Percentiles rank a stretch among this genome's conserved stretches.
Conservation (phyloP, 768 basidiomycete genomes). For the Hydnomerulius pinastri region DNA sequence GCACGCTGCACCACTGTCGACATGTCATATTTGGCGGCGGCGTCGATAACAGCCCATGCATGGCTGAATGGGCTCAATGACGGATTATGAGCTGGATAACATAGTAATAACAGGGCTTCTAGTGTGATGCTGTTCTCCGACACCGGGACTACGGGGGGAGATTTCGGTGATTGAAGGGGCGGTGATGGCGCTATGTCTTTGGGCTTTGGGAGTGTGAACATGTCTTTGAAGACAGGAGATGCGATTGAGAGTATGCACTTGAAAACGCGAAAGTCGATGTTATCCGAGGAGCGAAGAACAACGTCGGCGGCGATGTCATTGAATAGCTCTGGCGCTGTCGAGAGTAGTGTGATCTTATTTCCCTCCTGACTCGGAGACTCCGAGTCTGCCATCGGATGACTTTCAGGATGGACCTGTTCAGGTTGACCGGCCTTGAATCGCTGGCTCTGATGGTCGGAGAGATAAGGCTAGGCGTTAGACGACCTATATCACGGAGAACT, state of each 20-base stretch:
- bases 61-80: constrained; percentile 9
- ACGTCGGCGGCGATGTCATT: constrained; percentile 35
- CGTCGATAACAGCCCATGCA: constrained; percentile 12
- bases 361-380: no score
- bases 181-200: constrained; percentile 6
- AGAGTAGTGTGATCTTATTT: background rate
- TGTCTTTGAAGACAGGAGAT: constrained; percentile 37
- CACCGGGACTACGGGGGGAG: constrained; percentile 39
- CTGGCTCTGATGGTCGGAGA: no score
- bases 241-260: constrained; percentile 37
- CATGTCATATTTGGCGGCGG: constrained; percentile 29
- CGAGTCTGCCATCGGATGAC: background rate
- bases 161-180: background rate
- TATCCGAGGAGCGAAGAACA: constrained; percentile 37
- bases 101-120: constrained; percentile 37
- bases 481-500: no score
- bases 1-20: constrained; percentile 16
- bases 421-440: no score
- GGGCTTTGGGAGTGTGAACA: constrained; percentile 26
- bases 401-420: no score
- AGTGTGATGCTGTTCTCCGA: constrained; percentile 41
- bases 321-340: constrained; percentile 23
- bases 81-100: constrained; percentile 33
- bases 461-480: no score
- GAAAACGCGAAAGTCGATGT: constrained; percentile 38